A percentile compares a stretch with the other conserved stretches of the same genome.
phyloP scores from a whole-genome alignment of 495 filamentous ascomycete species.

The Cudoniella acicularis region DNA sequence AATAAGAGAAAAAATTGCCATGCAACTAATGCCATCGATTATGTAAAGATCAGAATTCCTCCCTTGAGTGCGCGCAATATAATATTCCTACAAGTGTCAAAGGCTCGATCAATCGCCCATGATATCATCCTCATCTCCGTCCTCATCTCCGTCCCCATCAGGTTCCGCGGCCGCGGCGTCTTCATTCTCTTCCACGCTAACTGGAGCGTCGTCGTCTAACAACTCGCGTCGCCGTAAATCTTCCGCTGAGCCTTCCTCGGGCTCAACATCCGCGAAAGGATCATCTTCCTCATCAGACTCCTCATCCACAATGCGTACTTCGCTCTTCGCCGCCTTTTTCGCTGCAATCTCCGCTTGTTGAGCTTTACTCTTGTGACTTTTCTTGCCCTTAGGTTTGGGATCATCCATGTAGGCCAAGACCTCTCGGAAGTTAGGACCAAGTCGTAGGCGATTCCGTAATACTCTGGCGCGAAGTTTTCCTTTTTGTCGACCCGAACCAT shows the following conservation, averaged over 20 bases:
- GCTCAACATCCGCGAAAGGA: constrained; percentile 47
- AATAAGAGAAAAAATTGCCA: neutral
- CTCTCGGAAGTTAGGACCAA: constrained; percentile 75
- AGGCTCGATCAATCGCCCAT: constrained; percentile 56
- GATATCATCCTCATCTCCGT: constrained; percentile 62
- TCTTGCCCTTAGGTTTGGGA: constrained; percentile 44
- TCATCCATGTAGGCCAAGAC: constrained; percentile 72
- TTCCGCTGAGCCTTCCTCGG: constrained; percentile 52
- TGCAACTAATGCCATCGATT: neutral
- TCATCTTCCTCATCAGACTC: constrained; percentile 50
- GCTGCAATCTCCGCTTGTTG: constrained; percentile 33
- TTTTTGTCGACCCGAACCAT: constrained; percentile 52
- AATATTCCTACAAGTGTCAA: neutral
- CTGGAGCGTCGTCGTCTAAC: constrained; percentile 49
- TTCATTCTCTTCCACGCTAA: constrained; percentile 33
- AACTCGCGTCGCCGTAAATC: constrained; percentile 59
- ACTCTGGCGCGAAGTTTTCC: constrained; percentile 63
- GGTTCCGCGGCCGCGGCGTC: constrained; percentile 34
- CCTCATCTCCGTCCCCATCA: constrained; percentile 40
- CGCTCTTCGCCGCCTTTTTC: constrained; percentile 40
- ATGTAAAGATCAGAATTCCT: neutral
- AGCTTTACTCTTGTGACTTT: constrained; percentile 42
- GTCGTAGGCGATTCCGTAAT: constrained; percentile 56
- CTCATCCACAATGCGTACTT: constrained; percentile 45
- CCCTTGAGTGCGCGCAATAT: neutral